Evolutionary conservation across 139 green algal species (phyloP), one percentile per base, ranked within the genome.

Genomic region (Micractinium conductrix): DNA sequence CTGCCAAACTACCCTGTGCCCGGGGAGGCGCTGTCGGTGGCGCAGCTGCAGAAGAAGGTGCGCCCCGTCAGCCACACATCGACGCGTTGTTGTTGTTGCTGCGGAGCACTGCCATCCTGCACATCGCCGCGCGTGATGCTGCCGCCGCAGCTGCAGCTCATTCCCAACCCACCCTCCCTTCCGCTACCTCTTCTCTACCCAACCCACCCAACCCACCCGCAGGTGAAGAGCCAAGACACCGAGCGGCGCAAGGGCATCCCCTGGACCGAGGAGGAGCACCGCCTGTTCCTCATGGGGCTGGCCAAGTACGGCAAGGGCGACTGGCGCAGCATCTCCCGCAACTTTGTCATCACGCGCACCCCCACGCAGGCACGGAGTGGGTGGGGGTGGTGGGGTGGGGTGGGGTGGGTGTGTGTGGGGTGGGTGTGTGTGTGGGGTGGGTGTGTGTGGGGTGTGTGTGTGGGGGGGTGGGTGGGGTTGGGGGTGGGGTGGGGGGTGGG

Each of bases 231-330:
- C 58, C 83, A 86, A 58, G 91, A 90, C 60, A 88, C 87, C 26
- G 94, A 96, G 85, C 86, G 93, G 30, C 91, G 94, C 22, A 99
- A 99, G 86, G 96, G 96, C 63, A 96, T 99, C 44, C 94, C 96
- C 1, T 99, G 96, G 96, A 98, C 95, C 5, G 95, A 98, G 78
- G 96, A 99, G 82, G 96, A 99, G 89, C 96, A 99, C 89, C 88
- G 93, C 19, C 89, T 98, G 2, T 99, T 99, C 87, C 85, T 99
- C 65, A 89, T 98, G 84, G 96, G 96, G 0, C 87, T 99, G 48
- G 89, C 91, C 26, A 97, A 98, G 90, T 99, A 97, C 87, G 96
- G 96, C 67, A 99, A 99, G 85, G 96, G 96, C 48, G 96, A 98
- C 88, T 99, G 96, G 96, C 92, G 96, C 24, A 93, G 78, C 88